A percentile compares a stretch with the other conserved stretches of the same genome.
phyloP scores from a whole-genome alignment of 2,329 filamentous ascomycete genomes.

The Aureobasidium musti region DNA sequence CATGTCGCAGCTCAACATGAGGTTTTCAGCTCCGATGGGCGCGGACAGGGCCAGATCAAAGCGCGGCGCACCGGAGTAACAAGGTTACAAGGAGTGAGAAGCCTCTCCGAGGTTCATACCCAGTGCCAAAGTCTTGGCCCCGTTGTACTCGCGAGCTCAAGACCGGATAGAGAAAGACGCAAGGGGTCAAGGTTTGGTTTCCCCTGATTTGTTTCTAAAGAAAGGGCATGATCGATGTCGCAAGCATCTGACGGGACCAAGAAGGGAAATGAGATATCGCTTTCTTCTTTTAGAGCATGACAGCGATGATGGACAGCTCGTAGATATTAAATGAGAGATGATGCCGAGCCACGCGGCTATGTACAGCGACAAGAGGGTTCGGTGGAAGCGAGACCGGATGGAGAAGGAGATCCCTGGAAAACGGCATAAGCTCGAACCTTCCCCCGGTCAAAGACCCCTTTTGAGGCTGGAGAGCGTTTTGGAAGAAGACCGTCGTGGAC shows the following conservation, averaged over 20 bases:
- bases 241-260: conserved; percentile 11
- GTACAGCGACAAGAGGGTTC: conserved; percentile 1
- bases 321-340: background rate
- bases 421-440: background rate
- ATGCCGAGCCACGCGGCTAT: conserved; percentile 17
- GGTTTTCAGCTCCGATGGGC: background rate
- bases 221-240: conserved; percentile 11
- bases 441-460: conserved; percentile 1
- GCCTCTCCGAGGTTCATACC: background rate
- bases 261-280: conserved; percentile 8
- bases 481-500: background rate
- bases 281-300: conserved; percentile 17
- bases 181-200: conserved; percentile 2
- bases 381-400: conserved; percentile 3
- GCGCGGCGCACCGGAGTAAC: background rate
- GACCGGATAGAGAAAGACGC: background rate
- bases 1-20: background rate
- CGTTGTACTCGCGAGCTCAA: background rate
- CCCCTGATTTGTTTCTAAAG: conserved; percentile 14
- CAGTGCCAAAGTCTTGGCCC: conserved; percentile 1
- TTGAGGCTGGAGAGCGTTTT: conserved; percentile 12
- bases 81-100: background rate
- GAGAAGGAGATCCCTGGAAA: conserved; percentile 12
- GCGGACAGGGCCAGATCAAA: background rate
- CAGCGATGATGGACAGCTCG: background rate